Evolutionary conservation across 768 basidiomycete genomes (phyloP).

Genomic region (Mycena vulgaris): DNA sequence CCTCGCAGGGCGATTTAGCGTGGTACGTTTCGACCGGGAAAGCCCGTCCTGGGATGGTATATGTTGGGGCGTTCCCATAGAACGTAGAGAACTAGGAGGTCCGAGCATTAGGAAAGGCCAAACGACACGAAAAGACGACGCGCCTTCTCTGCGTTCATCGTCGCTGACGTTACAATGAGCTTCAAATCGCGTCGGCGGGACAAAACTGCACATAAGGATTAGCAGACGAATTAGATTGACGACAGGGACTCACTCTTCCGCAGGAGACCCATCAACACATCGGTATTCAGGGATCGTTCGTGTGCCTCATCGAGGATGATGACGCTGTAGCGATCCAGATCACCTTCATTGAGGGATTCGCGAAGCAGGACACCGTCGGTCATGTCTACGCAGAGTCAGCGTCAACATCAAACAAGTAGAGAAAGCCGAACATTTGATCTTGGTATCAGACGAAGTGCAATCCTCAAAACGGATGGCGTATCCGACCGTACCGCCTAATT

Average conservation of each 20-base stretch:
- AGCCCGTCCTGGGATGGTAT: slow-evolving; percentile 92
- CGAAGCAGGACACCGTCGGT: slow-evolving; percentile 99
- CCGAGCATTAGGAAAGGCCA: background rate
- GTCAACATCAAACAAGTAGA: slow-evolving; percentile 6
- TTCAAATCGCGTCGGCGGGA: slow-evolving; percentile 94
- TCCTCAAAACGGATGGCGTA: slow-evolving; percentile 99
- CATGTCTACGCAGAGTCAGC: slow-evolving; percentile 77
- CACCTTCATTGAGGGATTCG: slow-evolving; percentile 98
- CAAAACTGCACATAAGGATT: slow-evolving; percentile 66
- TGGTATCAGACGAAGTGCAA: slow-evolving; percentile 93
- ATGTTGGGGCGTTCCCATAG: slow-evolving; percentile 95
- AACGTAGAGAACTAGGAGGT: slow-evolving; percentile 88
- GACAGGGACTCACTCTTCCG: slow-evolving; percentile 81
- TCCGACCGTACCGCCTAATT: slow-evolving; percentile 91
- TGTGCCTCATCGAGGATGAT: slow-evolving; percentile 99
- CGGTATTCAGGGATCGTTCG: slow-evolving; percentile 96
- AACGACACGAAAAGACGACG: slow-evolving; percentile 26
- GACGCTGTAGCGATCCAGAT: slow-evolving; percentile 95
- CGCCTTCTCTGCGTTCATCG: slow-evolving; percentile 99
- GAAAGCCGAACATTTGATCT: slow-evolving; percentile 88
- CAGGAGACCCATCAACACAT: slow-evolving; percentile 97
- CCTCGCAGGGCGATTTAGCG: slow-evolving; percentile 97
- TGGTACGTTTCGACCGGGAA: slow-evolving; percentile 99
- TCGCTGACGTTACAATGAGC: slow-evolving; percentile 98
- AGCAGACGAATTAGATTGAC: background rate